Evolutionary conservation across 192 early-diverging fungal genomes (phyloP).

Genomic region (Podila epicladia): DNA sequence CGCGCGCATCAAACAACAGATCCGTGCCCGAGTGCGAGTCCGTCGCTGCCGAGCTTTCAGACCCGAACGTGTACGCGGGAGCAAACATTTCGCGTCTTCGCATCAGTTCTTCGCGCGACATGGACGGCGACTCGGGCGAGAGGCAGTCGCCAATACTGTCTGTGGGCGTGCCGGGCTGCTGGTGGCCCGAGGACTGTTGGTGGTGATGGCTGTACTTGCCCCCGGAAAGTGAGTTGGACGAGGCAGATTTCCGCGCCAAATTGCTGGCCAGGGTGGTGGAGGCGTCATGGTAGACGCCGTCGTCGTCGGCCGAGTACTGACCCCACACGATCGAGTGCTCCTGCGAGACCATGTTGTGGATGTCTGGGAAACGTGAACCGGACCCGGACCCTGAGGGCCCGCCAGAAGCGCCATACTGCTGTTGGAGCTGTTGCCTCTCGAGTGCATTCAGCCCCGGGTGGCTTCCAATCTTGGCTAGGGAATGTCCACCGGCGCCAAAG

Average conservation of each 20-base stretch:
- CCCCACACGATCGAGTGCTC: constrained; percentile 38
- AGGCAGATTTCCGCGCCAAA: constrained; percentile 23
- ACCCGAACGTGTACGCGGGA: constrained; percentile 14
- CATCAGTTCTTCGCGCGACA: constrained; percentile 38
- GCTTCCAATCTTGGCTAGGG: constrained; percentile 38
- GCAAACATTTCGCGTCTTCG: constrained; percentile 19
- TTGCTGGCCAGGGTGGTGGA: constrained; percentile 19
- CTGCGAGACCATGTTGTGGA: constrained; percentile 5
- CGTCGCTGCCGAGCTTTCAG: background rate
- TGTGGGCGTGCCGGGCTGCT: constrained; percentile 11
- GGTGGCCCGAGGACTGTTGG: constrained; percentile 29
- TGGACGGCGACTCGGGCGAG: constrained; percentile 33
- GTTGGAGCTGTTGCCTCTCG: constrained; percentile 40
- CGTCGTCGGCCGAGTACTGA: constrained; percentile 37
- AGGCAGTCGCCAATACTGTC: constrained; percentile 44
- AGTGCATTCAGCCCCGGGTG: constrained; percentile 29
- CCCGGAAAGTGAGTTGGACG: constrained; percentile 19
- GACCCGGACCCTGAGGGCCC: background rate
- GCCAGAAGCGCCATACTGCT: constrained; percentile 18
- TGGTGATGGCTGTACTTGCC: constrained; percentile 43
- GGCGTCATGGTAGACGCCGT: constrained; percentile 16
- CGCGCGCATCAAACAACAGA: constrained; percentile 19
- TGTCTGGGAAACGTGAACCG: constrained; percentile 27
- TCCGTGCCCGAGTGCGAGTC: constrained; percentile 23
- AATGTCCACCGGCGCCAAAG: constrained; percentile 39